These are phyloP conservation scores for Endogone sp. DNA, from an alignment of 192 early-diverging fungal genomes.

Conservation along the genomic window DNA sequence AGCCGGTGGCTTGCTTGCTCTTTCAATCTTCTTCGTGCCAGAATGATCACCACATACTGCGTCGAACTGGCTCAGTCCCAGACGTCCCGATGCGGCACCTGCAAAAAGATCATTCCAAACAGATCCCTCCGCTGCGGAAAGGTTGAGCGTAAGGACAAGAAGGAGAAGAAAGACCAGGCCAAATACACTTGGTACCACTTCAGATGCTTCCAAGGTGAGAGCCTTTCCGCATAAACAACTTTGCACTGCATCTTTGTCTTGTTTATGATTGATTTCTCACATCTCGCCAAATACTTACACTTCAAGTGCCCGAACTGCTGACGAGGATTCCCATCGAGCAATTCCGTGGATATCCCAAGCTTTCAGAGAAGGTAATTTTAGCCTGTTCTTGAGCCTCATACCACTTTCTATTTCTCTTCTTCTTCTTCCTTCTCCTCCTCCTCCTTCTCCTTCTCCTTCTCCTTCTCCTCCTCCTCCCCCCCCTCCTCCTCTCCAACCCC, in stretches of 20 bases:
- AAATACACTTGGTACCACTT: constrained; percentile 48
- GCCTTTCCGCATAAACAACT: too few species aligned
- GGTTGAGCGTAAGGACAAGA: constrained; percentile 38
- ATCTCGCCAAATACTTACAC: background rate
- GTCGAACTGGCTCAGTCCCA: constrained; percentile 42
- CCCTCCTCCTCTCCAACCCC: background rate
- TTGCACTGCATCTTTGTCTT: background rate
- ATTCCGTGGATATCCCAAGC: constrained; percentile 39
- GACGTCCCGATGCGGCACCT: constrained; percentile 35
- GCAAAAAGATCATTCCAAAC: constrained; percentile 41
- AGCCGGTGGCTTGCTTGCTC: background rate
- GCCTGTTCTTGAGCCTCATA: background rate
- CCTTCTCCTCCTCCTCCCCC: background rate
- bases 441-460: too few species aligned
- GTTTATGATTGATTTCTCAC: background rate
- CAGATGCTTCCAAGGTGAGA: constrained; percentile 35
- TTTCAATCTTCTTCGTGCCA: background rate
- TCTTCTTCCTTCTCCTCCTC: too few species aligned
- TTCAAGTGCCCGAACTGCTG: constrained; percentile 38
- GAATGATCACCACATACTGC: background rate
- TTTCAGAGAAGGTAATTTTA: constrained; percentile 33
- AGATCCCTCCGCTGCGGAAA: constrained; percentile 41
- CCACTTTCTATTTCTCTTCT: too few species aligned
- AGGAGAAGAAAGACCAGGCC: constrained; percentile 47
- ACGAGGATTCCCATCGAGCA: constrained; percentile 40